Conservation (phyloP, 2,329 filamentous ascomycete genomes). For the Calonectria henricotiae region DNA sequence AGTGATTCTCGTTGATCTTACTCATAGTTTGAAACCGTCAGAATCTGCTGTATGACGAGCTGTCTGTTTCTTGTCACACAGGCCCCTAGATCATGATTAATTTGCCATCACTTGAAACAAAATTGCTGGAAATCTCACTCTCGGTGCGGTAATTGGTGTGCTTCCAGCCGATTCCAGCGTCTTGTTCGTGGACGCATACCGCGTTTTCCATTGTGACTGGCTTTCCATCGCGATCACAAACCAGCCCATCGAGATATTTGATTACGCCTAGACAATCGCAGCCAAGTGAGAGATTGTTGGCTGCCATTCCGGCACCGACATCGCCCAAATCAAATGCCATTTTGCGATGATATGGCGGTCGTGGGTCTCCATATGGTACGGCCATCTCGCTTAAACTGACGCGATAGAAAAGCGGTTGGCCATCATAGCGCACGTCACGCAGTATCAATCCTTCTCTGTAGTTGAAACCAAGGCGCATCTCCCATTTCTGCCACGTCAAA, state of each 20-base stretch:
- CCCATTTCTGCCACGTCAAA: constrained; percentile 37
- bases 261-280: constrained; percentile 79
- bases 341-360: constrained; percentile 27
- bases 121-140: not conserved
- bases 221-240: constrained; percentile 25
- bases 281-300: constrained; percentile 77
- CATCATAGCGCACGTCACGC: constrained; percentile 36
- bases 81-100: constrained; percentile 57
- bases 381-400: constrained; percentile 35
- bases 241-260: constrained; percentile 45
- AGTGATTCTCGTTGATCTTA: not conserved
- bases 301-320: constrained; percentile 75
- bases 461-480: constrained; percentile 38
- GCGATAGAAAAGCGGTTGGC: constrained; percentile 35
- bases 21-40: constrained; percentile 74
- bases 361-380: constrained; percentile 30
- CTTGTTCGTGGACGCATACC: constrained; percentile 40
- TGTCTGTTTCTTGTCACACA: constrained; percentile 70
- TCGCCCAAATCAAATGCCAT: constrained; percentile 79
- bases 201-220: constrained; percentile 27
- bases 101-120: not conserved
- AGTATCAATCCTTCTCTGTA: constrained; percentile 34
- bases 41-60: constrained; percentile 75
- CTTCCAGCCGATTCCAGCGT: constrained; percentile 40
- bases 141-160: constrained; percentile 39